Conservation (phyloP, 2,329 filamentous ascomycete genomes). For the Aspergillus hiratsukae region DNA sequence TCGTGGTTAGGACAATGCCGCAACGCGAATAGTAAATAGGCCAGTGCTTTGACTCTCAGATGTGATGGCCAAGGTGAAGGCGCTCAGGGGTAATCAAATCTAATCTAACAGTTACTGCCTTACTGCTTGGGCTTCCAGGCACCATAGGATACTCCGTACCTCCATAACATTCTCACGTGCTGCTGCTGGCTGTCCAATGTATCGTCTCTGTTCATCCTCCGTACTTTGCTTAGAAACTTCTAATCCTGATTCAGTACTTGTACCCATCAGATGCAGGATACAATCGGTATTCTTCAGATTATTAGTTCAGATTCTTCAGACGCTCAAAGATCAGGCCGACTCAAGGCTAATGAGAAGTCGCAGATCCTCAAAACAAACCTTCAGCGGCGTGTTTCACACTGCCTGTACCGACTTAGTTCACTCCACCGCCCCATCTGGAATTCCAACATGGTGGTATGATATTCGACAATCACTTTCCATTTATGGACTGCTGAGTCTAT, state of each 20-base stretch:
- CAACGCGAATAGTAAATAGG: neutral
- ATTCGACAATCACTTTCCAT: neutral
- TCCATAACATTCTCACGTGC: neutral
- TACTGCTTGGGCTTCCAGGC: neutral
- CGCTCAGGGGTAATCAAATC: neutral
- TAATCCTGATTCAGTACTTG: too few species aligned
- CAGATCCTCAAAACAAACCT: neutral
- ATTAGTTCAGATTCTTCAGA: neutral
- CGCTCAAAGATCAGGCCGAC: neutral
- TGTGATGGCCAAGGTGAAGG: neutral
- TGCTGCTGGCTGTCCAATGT: neutral
- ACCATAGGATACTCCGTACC: too few species aligned
- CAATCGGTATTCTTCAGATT: neutral
- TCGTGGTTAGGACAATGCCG: neutral
- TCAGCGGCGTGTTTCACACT: conserved; percentile 1
- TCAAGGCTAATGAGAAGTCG: neutral
- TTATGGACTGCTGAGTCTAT: neutral
- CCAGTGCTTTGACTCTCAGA: neutral
- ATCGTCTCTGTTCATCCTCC: neutral
- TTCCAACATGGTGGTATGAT: neutral
- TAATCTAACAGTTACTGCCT: neutral
- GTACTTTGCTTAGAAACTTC: too few species aligned
- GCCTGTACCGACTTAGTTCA: neutral
- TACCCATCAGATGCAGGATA: too few species aligned
- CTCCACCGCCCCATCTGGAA: conserved; percentile 1